Conservation (phyloP, 2,329 filamentous ascomycete genomes). For the Cladophialophora chaetospira region DNA sequence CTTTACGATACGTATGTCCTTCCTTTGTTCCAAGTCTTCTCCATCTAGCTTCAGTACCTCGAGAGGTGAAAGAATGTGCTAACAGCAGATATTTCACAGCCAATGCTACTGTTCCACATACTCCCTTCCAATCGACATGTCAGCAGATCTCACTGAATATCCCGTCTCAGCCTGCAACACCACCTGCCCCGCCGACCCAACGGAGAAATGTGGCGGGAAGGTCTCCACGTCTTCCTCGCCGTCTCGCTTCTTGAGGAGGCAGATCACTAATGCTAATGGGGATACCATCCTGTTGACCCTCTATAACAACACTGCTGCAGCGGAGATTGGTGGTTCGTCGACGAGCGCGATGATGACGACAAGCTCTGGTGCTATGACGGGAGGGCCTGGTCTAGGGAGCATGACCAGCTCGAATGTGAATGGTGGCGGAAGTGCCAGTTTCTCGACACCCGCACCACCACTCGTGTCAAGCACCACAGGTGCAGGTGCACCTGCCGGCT, state of each 20-base stretch:
- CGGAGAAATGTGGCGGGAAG: constrained; percentile 26
- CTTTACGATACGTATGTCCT: constrained; percentile 23
- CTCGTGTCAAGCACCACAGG: not conserved
- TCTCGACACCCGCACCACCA: not conserved
- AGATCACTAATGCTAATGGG: constrained; percentile 10
- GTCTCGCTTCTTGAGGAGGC: constrained; percentile 4
- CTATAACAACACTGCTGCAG: constrained; percentile 25
- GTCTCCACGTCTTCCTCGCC: not conserved
- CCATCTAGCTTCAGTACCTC: not conserved
- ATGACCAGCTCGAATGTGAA: not conserved
- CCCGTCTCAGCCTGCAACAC: constrained; percentile 25
- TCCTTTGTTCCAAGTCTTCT: not conserved
- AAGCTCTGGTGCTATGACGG: not conserved
- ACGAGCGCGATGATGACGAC: constrained; percentile 1
- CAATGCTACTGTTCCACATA: constrained; percentile 24
- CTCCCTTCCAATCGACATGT: not conserved
- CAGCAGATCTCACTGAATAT: constrained; percentile 22
- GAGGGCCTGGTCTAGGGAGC: not conserved
- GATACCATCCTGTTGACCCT: constrained; percentile 21
- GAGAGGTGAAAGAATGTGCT: too few species aligned
- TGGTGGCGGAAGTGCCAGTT: not conserved
- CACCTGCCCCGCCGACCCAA: constrained; percentile 25
- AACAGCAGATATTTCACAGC: not conserved
- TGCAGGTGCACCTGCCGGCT: too few species aligned
- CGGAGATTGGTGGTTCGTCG: not conserved